Percentiles rank a stretch among this genome's conserved stretches.
Conservation (phyloP, 768 basidiomycete genomes). For the Saitozyma podzolica region DNA sequence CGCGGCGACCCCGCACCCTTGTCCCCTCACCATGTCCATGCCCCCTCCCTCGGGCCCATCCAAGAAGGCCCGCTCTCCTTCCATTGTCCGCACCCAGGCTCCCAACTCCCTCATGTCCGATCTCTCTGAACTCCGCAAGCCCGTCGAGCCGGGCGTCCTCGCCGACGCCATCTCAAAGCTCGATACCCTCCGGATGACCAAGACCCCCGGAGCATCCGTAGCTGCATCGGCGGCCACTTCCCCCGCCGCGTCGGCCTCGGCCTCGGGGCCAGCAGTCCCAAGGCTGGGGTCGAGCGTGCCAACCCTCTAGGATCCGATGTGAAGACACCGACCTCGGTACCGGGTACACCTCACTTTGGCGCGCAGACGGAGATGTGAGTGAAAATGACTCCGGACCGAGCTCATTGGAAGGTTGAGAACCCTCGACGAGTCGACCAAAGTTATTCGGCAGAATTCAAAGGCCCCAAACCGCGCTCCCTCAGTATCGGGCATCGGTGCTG, state of each 20-base stretch:
- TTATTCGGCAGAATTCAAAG: slow-evolving; percentile 42
- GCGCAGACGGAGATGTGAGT: slow-evolving; percentile 48
- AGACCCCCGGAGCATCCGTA: slow-evolving; percentile 27
- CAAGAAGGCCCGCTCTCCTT: slow-evolving; percentile 2
- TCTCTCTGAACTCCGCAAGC: slow-evolving; percentile 8
- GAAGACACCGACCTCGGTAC: slow-evolving; percentile 19
- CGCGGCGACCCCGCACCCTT: no score
- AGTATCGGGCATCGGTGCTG: slow-evolving; percentile 51
- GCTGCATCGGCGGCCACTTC: slow-evolving; percentile 26
- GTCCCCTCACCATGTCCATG: no score
- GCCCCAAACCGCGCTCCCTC: slow-evolving; percentile 42
- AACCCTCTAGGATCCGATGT: neutral
- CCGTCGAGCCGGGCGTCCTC: slow-evolving; percentile 31
- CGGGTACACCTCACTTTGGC: slow-evolving; percentile 52
- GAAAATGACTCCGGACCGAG: neutral
- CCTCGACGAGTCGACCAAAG: slow-evolving; percentile 47
- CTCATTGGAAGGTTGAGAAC: slow-evolving; percentile 31
- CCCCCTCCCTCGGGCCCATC: neutral
- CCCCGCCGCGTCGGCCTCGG: slow-evolving; percentile 24
- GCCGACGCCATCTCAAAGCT: slow-evolving; percentile 40
- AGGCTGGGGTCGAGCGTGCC: slow-evolving; percentile 1
- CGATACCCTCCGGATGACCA: slow-evolving; percentile 29
- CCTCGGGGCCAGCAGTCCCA: slow-evolving; percentile 30
- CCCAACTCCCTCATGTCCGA: slow-evolving; percentile 28
- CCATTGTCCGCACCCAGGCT: no score